Evolutionary conservation across 2,329 filamentous ascomycete genomes (phyloP).

Genomic region (Hymenoscyphus occultus): DNA sequence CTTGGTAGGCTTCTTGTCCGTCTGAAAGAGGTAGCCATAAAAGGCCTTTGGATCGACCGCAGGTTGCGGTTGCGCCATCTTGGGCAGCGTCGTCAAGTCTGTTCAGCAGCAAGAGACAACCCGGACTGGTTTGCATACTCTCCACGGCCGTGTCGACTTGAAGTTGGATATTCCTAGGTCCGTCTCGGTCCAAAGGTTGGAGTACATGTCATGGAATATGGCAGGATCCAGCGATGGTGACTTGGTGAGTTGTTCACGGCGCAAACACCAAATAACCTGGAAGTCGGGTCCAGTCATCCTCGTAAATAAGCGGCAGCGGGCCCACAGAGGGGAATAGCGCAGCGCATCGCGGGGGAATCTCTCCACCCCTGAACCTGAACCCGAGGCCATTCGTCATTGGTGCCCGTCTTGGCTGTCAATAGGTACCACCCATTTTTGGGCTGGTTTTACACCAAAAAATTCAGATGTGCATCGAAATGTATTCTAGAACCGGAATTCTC

Average conservation of each 20-base stretch:
- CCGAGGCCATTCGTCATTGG: neutral
- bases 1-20: constrained; percentile 64
- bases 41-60: constrained; percentile 31
- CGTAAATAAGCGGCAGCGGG: constrained; percentile 18
- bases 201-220: neutral
- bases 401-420: neutral
- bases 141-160: constrained; percentile 8
- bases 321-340: neutral
- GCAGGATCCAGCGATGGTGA: constrained; percentile 10
- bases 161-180: neutral
- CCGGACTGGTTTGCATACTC: constrained; percentile 17
- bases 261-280: neutral
- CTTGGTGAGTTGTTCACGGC: constrained; percentile 15
- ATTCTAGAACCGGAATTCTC: neutral
- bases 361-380: neutral
- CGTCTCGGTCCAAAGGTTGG: neutral
- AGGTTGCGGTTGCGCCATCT: constrained; percentile 18
- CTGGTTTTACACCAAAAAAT: neutral
- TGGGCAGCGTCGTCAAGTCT: constrained; percentile 9
- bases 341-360: neutral
- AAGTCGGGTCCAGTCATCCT: constrained; percentile 5
- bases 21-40: constrained; percentile 67
- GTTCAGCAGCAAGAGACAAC: constrained; percentile 6
- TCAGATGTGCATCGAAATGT: neutral
- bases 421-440: neutral